These are phyloP conservation scores for Lycium barbarum DNA, from an alignment of 257 asterid genomes.

Conservation along the genomic window DNA sequence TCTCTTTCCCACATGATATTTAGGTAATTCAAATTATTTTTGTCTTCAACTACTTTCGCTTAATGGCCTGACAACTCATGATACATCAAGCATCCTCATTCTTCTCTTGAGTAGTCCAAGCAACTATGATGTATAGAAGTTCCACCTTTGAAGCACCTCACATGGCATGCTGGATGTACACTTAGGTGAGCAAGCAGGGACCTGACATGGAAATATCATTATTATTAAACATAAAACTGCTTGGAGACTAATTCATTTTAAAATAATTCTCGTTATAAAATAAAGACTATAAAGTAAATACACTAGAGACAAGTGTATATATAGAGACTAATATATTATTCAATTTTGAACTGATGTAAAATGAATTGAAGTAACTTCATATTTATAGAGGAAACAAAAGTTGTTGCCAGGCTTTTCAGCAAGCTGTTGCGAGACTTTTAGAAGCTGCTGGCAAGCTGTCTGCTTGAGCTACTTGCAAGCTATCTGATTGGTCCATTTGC, in stretches of 20 bases:
- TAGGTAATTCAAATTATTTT: slow-evolving; percentile 2
- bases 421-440: no score
- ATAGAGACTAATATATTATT: no score
- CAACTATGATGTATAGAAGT: not conserved
- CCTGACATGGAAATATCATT: not conserved
- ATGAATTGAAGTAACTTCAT: no score
- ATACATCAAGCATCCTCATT: not conserved
- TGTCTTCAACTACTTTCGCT: not conserved
- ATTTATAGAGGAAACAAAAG: no score
- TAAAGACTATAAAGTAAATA: no score
- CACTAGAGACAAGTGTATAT: no score
- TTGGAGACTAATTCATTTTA: not conserved
- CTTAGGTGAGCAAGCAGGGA: not conserved
- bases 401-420: no score
- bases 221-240: not conserved
- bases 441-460: no score
- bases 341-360: no score
- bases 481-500: no score
- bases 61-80: slow-evolving; percentile 20
- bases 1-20: slow-evolving; percentile 16
- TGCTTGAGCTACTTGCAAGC: no score
- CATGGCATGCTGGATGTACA: slow-evolving; percentile 6
- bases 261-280: no score
- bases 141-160: slow-evolving; percentile 14
- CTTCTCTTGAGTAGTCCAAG: not conserved